Percentiles rank a stretch among this genome's conserved stretches.
Conservation (phyloP, 106 monocot species). For the Dioscorea zingiberensis region DNA sequence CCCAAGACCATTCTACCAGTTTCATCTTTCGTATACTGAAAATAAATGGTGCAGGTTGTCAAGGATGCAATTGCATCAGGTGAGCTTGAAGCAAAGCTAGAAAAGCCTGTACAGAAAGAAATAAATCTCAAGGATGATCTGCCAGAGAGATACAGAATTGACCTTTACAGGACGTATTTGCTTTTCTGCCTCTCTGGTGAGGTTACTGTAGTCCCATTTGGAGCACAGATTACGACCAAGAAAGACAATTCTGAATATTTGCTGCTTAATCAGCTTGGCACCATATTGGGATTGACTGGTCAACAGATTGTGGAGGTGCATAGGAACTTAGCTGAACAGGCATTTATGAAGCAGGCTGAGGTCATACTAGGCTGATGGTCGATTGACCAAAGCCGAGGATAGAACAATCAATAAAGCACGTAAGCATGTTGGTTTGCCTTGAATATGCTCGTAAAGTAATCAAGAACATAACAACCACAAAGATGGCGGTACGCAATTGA, state of each 20-base stretch:
- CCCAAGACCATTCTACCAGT: too few relatives aligned
- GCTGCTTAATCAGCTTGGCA: slow-evolving; percentile 75
- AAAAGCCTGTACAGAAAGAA: slow-evolving; percentile 71
- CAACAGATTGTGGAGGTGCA: slow-evolving; percentile 79
- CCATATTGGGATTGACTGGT: slow-evolving; percentile 74
- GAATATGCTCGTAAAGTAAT: slow-evolving; percentile 95
- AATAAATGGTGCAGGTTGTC: slow-evolving; percentile 51
- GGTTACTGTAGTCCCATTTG: slow-evolving; percentile 79
- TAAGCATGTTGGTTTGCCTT: slow-evolving; percentile 80
- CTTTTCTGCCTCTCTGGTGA: slow-evolving; percentile 88
- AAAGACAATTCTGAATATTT: slow-evolving; percentile 68
- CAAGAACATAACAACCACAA: slow-evolving; percentile 89
- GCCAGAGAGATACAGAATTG: slow-evolving; percentile 70
- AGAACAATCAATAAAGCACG: slow-evolving; percentile 78
- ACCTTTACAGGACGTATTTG: slow-evolving; percentile 83
- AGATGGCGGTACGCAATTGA: slow-evolving; percentile 94
- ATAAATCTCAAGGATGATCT: slow-evolving; percentile 90
- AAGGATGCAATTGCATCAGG: slow-evolving; percentile 93
- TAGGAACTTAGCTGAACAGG: slow-evolving; percentile 79
- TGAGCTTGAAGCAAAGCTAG: slow-evolving; percentile 55
- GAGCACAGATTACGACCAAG: slow-evolving; percentile 75
- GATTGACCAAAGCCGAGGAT: slow-evolving; percentile 75
- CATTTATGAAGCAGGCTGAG: slow-evolving; percentile 96
- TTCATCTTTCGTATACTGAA: background rate
- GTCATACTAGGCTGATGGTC: slow-evolving; percentile 94